Conservation (phyloP, 768 basidiomycete species). For the Kondoa malvinella region DNA sequence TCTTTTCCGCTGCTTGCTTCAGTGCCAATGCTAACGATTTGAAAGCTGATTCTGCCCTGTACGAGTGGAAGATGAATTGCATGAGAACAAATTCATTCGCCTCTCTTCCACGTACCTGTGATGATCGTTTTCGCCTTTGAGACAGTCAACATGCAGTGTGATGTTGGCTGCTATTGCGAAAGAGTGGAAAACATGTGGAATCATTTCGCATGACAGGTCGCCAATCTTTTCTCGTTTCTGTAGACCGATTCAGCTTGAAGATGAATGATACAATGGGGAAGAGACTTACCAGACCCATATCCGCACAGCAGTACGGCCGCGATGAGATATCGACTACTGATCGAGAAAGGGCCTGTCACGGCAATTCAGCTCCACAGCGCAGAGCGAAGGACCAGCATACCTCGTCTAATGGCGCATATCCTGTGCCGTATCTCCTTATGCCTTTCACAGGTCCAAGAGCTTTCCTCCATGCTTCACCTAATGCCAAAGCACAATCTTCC, state of each 20-base stretch:
- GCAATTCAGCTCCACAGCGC: not conserved
- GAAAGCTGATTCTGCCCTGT: constrained; percentile 93
- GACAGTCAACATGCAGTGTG: constrained; percentile 82
- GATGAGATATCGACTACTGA: constrained; percentile 98
- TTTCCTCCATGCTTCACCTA: constrained; percentile 63
- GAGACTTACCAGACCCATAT: constrained; percentile 48
- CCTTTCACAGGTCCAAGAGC: constrained; percentile 88
- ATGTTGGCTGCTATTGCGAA: constrained; percentile 92
- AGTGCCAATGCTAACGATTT: constrained; percentile 93
- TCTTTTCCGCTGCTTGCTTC: constrained; percentile 76
- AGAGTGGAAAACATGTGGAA: constrained; percentile 91
- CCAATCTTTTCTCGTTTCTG: constrained; percentile 70
- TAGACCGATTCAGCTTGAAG: not conserved
- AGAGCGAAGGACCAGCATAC: constrained; percentile 35
- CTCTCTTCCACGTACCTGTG: constrained; percentile 50
- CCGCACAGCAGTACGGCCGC: constrained; percentile 83
- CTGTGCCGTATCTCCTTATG: constrained; percentile 86
- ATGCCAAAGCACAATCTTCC: constrained; percentile 52
- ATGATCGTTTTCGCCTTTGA: constrained; percentile 93
- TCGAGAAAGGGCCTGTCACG: constrained; percentile 66
- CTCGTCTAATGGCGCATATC: constrained; percentile 93
- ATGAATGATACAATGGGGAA: not conserved
- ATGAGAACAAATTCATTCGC: not conserved
- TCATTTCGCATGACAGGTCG: constrained; percentile 86
- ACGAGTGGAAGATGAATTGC: constrained; percentile 1